A percentile compares a stretch with the other conserved stretches of the same genome.
These are phyloP conservation scores for Mortierella sp. DNA, from an alignment of 371 early-diverging fungal species.

Conservation along the genomic window DNA sequence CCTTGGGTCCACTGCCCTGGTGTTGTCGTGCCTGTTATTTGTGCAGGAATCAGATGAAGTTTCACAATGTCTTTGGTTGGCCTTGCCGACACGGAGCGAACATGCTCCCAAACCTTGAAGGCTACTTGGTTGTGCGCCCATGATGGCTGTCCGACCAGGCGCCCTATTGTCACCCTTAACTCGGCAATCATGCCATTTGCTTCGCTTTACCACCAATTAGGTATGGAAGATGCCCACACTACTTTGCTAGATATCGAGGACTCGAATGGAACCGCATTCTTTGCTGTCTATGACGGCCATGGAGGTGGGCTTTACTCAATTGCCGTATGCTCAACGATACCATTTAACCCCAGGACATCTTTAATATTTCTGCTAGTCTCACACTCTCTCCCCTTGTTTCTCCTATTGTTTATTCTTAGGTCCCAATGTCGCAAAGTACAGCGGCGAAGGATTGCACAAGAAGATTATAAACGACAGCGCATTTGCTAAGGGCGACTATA, in stretches of 20 bases:
- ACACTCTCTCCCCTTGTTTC: background rate
- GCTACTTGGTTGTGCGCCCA: no score
- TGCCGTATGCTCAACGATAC: constrained; percentile 15
- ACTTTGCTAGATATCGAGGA: constrained; percentile 74
- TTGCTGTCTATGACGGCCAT: constrained; percentile 98
- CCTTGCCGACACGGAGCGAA: no score
- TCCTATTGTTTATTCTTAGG: constrained; percentile 55
- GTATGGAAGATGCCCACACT: constrained; percentile 98
- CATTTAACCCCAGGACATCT: no score
- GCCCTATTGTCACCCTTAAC: no score
- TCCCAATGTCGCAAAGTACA: constrained; percentile 83
- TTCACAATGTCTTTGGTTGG: no score
- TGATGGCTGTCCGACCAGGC: no score
- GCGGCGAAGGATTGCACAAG: constrained; percentile 79
- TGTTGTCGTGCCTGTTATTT: no score
- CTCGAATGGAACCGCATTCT: constrained; percentile 74
- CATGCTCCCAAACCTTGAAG: no score
- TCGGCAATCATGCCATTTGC: constrained; percentile 3
- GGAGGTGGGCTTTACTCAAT: constrained; percentile 72
- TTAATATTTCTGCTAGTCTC: background rate
- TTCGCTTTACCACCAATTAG: constrained; percentile 55
- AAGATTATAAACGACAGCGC: constrained; percentile 70
- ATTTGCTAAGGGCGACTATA: constrained; percentile 72
- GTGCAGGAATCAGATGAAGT: no score
- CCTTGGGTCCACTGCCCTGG: background rate